Evolutionary conservation across 495 filamentous ascomycete genomes (phyloP).

Genomic region (Bathelium albidoporum): DNA sequence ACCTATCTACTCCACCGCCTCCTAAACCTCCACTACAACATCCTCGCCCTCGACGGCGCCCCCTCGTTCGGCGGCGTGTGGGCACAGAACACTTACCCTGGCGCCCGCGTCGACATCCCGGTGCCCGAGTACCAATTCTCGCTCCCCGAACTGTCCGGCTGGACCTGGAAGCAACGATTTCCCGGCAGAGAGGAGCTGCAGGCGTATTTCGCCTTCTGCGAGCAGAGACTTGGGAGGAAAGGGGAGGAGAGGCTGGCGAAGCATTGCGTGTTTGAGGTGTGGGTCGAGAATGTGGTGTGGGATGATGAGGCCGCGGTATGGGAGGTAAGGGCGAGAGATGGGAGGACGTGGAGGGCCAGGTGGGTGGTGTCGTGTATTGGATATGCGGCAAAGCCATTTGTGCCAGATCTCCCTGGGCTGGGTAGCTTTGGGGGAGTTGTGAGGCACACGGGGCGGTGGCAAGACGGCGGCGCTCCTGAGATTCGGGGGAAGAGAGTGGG

Average conservation of each 20-base stretch:
- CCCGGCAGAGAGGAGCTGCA: constrained; percentile 21
- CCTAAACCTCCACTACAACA: constrained; percentile 30
- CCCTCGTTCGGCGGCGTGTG: constrained; percentile 42
- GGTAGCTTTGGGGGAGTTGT: constrained; percentile 35
- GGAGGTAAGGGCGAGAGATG: constrained; percentile 19
- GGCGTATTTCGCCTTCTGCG: constrained; percentile 26
- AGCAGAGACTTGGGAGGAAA: constrained; percentile 19
- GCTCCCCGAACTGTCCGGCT: constrained; percentile 20
- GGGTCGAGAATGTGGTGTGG: constrained; percentile 21
- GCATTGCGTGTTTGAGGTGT: constrained; percentile 18
- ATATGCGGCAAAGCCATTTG: constrained; percentile 9
- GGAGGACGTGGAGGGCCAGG: constrained; percentile 5
- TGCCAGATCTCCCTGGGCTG: constrained; percentile 28
- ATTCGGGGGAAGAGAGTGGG: constrained; percentile 17
- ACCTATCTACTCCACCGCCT: constrained; percentile 34
- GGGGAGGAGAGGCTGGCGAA: constrained; percentile 5
- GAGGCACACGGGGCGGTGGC: constrained; percentile 43
- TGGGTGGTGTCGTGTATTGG: constrained; percentile 17
- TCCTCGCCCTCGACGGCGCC: constrained; percentile 40
- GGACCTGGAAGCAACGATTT: constrained; percentile 20
- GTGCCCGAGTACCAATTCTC: constrained; percentile 21
- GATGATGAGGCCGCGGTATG: constrained; percentile 16
- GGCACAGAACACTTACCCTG: constrained; percentile 46
- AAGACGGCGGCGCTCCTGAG: constrained; percentile 22
- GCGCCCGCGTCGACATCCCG: constrained; percentile 28